phyloP scores from a whole-genome alignment of 352 stramenopile genomes.

The Globisporangium carolinianum region DNA sequence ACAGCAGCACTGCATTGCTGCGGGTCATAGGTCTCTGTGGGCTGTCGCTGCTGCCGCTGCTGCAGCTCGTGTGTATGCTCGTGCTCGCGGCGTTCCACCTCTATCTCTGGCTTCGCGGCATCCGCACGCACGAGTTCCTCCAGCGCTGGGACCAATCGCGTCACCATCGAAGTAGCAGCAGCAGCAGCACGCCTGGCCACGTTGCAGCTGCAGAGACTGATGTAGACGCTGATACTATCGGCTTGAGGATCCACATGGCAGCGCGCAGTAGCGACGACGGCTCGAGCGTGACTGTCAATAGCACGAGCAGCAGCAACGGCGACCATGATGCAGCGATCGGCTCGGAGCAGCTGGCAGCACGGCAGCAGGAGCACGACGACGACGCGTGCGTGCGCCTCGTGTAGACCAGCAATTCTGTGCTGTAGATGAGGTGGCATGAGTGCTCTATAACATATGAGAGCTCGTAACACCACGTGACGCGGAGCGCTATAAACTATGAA shows the following conservation, averaged over 20 bases:
- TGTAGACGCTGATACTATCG: too few species aligned
- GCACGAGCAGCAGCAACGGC: constrained; percentile 3
- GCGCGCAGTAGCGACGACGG: constrained; percentile 1
- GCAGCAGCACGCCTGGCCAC: not conserved
- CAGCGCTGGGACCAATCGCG: constrained; percentile 4
- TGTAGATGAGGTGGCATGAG: too few species aligned
- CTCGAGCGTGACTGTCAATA: constrained; percentile 1
- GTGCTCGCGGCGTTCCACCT: constrained; percentile 54
- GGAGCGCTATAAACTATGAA: not conserved
- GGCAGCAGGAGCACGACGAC: not conserved
- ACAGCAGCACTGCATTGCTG: not conserved
- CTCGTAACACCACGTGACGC: not conserved
- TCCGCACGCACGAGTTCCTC: constrained; percentile 59
- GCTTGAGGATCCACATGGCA: too few species aligned
- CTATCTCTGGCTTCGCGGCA: constrained; percentile 42
- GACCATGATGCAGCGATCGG: not conserved
- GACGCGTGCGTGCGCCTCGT: constrained; percentile 4
- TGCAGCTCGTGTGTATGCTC: constrained; percentile 54
- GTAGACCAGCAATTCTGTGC: not conserved
- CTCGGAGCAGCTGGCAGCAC: too few species aligned
- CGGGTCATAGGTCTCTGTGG: constrained; percentile 21
- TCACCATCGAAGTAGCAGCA: constrained; percentile 10
- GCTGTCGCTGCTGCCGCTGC: constrained; percentile 34
- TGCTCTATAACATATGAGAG: too few species aligned
- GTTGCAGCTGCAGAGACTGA: too few species aligned